A percentile compares a stretch with the other conserved stretches of the same genome.
These are phyloP conservation scores for Ogataea wickerhamii DNA, from an alignment of 805 yeast species.

Conservation along the genomic window DNA sequence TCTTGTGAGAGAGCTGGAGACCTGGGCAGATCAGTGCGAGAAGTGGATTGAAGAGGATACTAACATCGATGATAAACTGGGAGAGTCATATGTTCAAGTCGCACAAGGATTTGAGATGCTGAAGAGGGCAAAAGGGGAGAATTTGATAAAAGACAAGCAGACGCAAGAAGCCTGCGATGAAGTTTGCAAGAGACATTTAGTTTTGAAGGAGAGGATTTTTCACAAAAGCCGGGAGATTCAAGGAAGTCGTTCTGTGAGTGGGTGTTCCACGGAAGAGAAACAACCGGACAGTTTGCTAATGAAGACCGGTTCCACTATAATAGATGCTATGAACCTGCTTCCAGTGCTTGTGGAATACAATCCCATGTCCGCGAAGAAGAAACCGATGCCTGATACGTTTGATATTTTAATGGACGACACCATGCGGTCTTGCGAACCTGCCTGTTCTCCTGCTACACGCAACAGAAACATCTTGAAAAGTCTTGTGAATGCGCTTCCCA, in stretches of 20 bases:
- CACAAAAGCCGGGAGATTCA: neutral
- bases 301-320: constrained; percentile 12
- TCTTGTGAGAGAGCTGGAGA: constrained; percentile 40
- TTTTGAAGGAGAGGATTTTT: constrained; percentile 6
- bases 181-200: constrained; percentile 6
- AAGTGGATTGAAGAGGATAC: constrained; percentile 4
- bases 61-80: constrained; percentile 3
- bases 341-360: constrained; percentile 28
- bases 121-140: constrained; percentile 21
- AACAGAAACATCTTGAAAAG: constrained; percentile 2
- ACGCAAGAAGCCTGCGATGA: constrained; percentile 5
- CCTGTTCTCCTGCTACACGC: constrained; percentile 1
- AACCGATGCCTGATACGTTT: constrained; percentile 5
- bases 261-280: neutral
- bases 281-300: neutral
- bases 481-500: constrained; percentile 1
- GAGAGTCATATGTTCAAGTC: neutral
- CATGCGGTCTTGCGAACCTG: constrained; percentile 1
- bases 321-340: constrained; percentile 21
- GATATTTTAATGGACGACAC: constrained; percentile 13
- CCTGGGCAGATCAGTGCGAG: constrained; percentile 26
- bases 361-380: constrained; percentile 26
- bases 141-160: constrained; percentile 10
- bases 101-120: constrained; percentile 18
- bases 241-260: neutral